Base-by-base conservation (phyloP, 23 red algal genomes). In the Cyanidiococcus yangmingshanensis region DNA sequence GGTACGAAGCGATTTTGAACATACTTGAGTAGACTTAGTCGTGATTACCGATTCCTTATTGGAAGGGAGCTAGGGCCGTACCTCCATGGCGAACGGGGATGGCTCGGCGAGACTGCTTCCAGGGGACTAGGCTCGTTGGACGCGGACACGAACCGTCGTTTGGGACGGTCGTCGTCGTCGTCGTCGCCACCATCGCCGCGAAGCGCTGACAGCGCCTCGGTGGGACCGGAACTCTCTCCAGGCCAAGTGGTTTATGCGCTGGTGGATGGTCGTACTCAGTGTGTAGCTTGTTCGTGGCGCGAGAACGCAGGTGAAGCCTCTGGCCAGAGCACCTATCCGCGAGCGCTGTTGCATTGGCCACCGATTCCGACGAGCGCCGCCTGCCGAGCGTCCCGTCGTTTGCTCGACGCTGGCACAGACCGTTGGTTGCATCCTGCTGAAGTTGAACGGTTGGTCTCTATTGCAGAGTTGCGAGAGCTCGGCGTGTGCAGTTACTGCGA, bases 401-500 rank as follows among this genome's bases (percentile, higher is more conserved):
- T 71, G 63, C n/a, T 71, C 7, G n/a, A 71, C 3, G 63, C 12
- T 7, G 32, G 21, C 3, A 25, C 3, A 7, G 27, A 25, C n/a
- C 7, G 32, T 7, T 35, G n/a, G 63, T 29, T 71, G 63, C 63
- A 71, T 35, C 63, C 63, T 7, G 63, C 32, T 7, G 63, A 71
- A 29, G 21, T 71, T 7, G 12, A 25, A 35, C 63, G 63, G 12
- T 25, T 71, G 63, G n/a, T 7, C 3, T 3, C 7, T 7, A 35
- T 71, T 25, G 7, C 63, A 12, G 12, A 71, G 63, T 7, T 35
- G 7, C 63, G 63, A 2, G 27, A 3, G 27, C 3, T 71, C 7
- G 21, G n/a, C 7, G 63, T 71, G 63, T 71, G 63, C 63, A 35
- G 32, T 29, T 71, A 71, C 63, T 71, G 63, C 27, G 63, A 71